Conservation (phyloP, 2,329 filamentous ascomycete genomes). For the Aspergillus sp. region DNA sequence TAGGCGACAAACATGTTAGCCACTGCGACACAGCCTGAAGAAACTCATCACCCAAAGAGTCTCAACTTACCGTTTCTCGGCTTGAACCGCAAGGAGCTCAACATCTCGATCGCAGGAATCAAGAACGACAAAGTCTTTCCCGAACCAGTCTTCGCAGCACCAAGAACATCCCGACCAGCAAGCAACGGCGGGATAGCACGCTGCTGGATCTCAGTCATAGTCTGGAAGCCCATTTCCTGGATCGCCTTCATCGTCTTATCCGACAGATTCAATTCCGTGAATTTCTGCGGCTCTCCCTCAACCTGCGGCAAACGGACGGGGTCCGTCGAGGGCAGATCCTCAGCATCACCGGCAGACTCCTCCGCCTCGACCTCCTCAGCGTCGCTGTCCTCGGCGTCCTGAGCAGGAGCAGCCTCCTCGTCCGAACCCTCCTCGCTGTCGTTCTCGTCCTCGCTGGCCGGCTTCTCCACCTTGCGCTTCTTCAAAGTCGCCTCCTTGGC, state of each 20-base stretch:
- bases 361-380: conserved; percentile 10
- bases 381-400: conserved; percentile 32
- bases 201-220: conserved; percentile 93
- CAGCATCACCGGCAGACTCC: conserved; percentile 27
- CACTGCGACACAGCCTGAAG: background rate
- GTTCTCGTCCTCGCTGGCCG: conserved; percentile 35
- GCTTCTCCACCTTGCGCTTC: conserved; percentile 40
- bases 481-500: conserved; percentile 30
- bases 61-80: conserved; percentile 68
- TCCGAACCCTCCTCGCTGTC: conserved; percentile 33
- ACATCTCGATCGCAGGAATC: conserved; percentile 91
- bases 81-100: conserved; percentile 88
- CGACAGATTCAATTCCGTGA: conserved; percentile 79
- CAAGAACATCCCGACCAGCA: conserved; percentile 87
- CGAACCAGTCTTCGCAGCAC: conserved; percentile 92
- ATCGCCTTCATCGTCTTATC: conserved; percentile 88
- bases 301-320: conserved; percentile 56
- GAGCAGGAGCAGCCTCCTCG: conserved; percentile 29
- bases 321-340: conserved; percentile 54
- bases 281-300: conserved; percentile 65
- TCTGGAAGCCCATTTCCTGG: conserved; percentile 86
- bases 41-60: background rate
- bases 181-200: conserved; percentile 83
- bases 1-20: background rate
- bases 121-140: conserved; percentile 96